These are phyloP conservation scores for Sporobolomyces pararoseus DNA, from an alignment of 768 basidiomycete genomes.

Conservation along the genomic window DNA sequence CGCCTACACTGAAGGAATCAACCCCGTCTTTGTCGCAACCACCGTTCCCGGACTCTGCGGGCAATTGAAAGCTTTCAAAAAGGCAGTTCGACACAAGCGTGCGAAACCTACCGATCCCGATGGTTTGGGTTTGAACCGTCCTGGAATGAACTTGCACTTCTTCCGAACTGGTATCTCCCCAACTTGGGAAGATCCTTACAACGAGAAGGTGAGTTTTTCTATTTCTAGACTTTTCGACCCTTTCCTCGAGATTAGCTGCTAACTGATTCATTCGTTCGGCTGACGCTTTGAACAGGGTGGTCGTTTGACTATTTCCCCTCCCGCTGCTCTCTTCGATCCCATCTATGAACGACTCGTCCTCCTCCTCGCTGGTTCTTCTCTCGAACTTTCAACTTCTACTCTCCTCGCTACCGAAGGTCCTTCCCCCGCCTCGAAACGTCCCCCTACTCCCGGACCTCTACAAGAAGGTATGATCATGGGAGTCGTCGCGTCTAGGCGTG, in stretches of 20 bases:
- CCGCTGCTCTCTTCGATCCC: conserved; percentile 22
- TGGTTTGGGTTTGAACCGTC: conserved; percentile 17
- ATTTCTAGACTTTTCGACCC: neutral
- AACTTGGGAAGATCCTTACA: conserved; percentile 42
- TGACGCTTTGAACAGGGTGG: conserved; percentile 25
- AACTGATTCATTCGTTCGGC: neutral
- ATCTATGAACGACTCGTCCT: conserved; percentile 40
- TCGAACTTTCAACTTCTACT: conserved; percentile 27
- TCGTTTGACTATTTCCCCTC: conserved; percentile 38
- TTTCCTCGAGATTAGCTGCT: too few species aligned
- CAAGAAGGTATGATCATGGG: conserved; percentile 35
- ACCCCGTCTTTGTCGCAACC: conserved; percentile 26
- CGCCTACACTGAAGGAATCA: conserved; percentile 37
- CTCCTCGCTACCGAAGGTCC: conserved; percentile 18
- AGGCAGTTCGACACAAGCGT: conserved; percentile 20
- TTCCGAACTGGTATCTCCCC: conserved; percentile 37
- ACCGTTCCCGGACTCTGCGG: conserved; percentile 30
- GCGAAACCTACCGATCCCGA: conserved; percentile 28
- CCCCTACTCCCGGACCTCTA: neutral
- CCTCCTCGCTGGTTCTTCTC: conserved; percentile 33
- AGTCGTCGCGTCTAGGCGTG: conserved; percentile 35
- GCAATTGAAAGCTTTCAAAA: conserved; percentile 38
- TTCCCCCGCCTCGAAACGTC: conserved; percentile 5
- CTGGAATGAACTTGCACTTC: conserved; percentile 41
- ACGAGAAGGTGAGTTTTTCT: conserved; percentile 32